Evolutionary conservation across 139 green algal genomes (phyloP).

Genomic region (Asterochloris sp.): DNA sequence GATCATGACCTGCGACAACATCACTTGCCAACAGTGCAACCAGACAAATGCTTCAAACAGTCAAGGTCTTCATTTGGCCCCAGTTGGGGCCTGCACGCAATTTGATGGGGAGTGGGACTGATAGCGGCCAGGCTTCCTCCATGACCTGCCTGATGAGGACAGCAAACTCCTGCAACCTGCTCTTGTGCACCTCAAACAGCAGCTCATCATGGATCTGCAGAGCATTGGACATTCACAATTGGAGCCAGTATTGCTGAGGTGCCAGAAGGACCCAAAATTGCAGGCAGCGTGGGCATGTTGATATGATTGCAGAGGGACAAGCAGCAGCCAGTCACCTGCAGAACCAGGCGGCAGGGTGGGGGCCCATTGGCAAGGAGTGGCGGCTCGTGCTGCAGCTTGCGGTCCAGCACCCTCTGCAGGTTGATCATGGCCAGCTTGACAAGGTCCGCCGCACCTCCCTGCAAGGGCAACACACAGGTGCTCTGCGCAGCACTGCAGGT

Average conservation of each 20-base stretch:
- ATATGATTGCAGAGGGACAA: too few species aligned
- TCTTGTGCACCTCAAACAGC: slow-evolving; percentile 66
- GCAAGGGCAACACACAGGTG: slow-evolving; percentile 10
- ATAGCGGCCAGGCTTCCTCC: slow-evolving; percentile 45
- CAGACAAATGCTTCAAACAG: too few species aligned
- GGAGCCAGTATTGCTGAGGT: too few species aligned
- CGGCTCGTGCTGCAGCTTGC: not conserved
- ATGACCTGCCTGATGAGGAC: slow-evolving; percentile 50
- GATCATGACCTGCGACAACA: too few species aligned
- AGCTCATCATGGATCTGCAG: slow-evolving; percentile 88
- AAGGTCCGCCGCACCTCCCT: slow-evolving; percentile 77
- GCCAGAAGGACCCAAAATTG: too few species aligned
- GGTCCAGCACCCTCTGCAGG: slow-evolving; percentile 13
- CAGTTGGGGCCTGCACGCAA: slow-evolving; percentile 60
- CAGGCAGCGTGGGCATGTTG: too few species aligned
- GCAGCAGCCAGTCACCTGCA: slow-evolving; percentile 33
- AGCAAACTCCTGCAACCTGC: slow-evolving; percentile 29
- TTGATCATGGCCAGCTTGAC: slow-evolving; percentile 63
- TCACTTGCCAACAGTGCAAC: too few species aligned
- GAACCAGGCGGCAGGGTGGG: slow-evolving; percentile 28
- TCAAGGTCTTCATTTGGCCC: slow-evolving; percentile 51
- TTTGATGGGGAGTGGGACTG: slow-evolving; percentile 68
- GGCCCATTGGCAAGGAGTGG: not conserved
- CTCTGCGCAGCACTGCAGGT: too few species aligned
- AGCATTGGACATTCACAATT: not conserved